Base-by-base conservation (phyloP, 345 rosid genomes). In the Eucalyptus cloeziana region DNA sequence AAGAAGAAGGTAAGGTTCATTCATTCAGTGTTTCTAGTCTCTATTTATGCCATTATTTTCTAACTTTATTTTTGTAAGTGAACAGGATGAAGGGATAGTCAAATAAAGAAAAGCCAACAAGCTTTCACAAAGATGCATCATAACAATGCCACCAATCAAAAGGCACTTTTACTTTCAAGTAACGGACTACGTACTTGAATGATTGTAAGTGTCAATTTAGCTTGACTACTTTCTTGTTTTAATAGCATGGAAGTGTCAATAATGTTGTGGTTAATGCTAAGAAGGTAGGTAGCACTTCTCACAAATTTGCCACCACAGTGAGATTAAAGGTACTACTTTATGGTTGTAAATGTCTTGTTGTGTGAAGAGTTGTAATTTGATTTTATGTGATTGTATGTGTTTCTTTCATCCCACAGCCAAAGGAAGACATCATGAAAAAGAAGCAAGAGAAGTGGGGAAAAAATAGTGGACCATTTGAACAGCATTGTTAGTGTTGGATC, bases 201-300 rank as follows among this genome's bases (percentile, higher is more conserved):
- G 76, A 14, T 14, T 30, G 4, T 14, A 7, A 14, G 21, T 13
- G 10, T 14, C 37, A 3, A 2, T 7, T 30, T 30, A n/a, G 31
- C 19, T 64, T 7, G 15, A 7, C 10, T 15, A n/a, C 31, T 30
- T 12, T 60, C 3, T 4, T 4, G 21, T n/a, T n/a, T 64, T n/a
- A 30, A n/a, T 13, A 64, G 3, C 5, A 0, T n/a, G 21, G 21
- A 64, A n/a, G 0, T 64, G 8, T 3, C 37, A 2, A n/a, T 0
- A 64, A 64, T n/a, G 37, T n/a, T n/a, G 37, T 64, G 19, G 76
- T 14, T 14, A 64, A 64, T 64, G 37, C 76, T 64, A n/a, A 64
- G 37, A 62, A 62, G 19, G 37, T 30, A 64, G 71, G 0, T 31
- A n/a, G 76, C 9, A 2, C 37, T 30, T 14, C 5, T 64, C 19